Evolutionary conservation across 2,329 filamentous ascomycete species (phyloP), one percentile per base, ranked within the genome.

Genomic region (Paracoccidioides brasiliensis): DNA sequence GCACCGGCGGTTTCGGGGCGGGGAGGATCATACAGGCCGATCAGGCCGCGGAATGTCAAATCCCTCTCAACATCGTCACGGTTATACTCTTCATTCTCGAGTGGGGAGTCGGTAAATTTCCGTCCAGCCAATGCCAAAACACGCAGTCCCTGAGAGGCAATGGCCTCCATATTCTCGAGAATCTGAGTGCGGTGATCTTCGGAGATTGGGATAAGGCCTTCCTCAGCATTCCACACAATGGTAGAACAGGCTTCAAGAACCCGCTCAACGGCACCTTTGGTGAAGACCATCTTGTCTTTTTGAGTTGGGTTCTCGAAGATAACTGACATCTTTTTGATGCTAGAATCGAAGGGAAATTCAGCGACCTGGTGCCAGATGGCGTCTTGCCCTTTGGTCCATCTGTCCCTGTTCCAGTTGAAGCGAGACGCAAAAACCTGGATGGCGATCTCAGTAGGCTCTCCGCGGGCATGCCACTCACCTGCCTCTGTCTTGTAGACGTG

Each of bases 1-100:
- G 86, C 83, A 0, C 76, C 78, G 28, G 84, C 86, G 0, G 89
- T 90, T 71, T 94, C 89, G 2, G 82, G 80, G 1, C 89, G 86
- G 55, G 88, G 89, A 3, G 89, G 89, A 62, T 95, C 89, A 66
- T 93, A 91, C 59, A 95, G 85, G 55, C 88, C 89, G 51, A 86
- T 84, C 8, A 95, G 78, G n/a, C 90, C 90, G 12, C 88, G 79
- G 58, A 94, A 86, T 3, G 77, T 79, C 37, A 95, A 79, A 35
- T 80, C 76, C 40, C 75, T 73, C 66, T 94, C 89, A 12, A 91
- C 78, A 4, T 77, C 71, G 5, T 74, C 71, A 5, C 89, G 85
- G 15, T 70, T 69, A 2, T 77, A 68, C n/a, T 75, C 72, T 2
- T 70, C 67, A 40, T 70, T 67, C 57, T 70, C 60, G n/a, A 70